phyloP scores from a whole-genome alignment of 2,329 filamentous ascomycete genomes.

The Graphilbum ipis-grandicollis region DNA sequence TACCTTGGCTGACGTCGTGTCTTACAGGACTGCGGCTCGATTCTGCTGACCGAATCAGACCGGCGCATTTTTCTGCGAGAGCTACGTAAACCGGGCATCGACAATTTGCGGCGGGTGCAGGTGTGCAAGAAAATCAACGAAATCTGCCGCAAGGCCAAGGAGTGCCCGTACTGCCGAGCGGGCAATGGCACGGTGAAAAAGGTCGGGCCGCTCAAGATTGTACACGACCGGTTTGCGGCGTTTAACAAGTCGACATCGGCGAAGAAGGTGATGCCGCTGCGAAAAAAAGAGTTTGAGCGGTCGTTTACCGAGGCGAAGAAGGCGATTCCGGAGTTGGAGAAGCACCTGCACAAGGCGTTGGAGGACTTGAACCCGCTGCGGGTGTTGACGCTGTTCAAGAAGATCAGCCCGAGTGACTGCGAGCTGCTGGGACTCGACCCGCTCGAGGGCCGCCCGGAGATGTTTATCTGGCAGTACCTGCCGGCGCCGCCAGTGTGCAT shows the following conservation, averaged over 20 bases:
- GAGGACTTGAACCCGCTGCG: conserved; percentile 85
- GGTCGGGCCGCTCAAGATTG: conserved; percentile 77
- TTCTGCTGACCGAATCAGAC: conserved; percentile 68
- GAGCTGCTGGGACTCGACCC: conserved; percentile 83
- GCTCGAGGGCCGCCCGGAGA: conserved; percentile 74
- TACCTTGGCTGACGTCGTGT: background rate
- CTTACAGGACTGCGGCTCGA: conserved; percentile 55
- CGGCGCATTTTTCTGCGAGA: conserved; percentile 63
- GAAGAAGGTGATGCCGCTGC: conserved; percentile 66
- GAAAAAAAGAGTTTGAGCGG: conserved; percentile 70
- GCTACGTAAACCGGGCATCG: conserved; percentile 63
- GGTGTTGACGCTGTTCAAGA: conserved; percentile 81
- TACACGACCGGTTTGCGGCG: conserved; percentile 78
- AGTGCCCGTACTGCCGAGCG: conserved; percentile 62
- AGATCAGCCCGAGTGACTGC: conserved; percentile 70
- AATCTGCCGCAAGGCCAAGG: conserved; percentile 73
- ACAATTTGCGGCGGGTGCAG: conserved; percentile 69
- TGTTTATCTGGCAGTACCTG: conserved; percentile 95
- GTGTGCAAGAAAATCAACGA: conserved; percentile 80
- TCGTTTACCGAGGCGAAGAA: conserved; percentile 70
- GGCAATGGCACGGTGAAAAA: conserved; percentile 89
- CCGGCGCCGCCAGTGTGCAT: conserved; percentile 91
- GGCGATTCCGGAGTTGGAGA: conserved; percentile 68
- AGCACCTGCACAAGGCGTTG: conserved; percentile 78
- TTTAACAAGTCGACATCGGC: conserved; percentile 79